Base-by-base conservation (phyloP, 306 rosid species). In the Sicyos baderoa region DNA sequence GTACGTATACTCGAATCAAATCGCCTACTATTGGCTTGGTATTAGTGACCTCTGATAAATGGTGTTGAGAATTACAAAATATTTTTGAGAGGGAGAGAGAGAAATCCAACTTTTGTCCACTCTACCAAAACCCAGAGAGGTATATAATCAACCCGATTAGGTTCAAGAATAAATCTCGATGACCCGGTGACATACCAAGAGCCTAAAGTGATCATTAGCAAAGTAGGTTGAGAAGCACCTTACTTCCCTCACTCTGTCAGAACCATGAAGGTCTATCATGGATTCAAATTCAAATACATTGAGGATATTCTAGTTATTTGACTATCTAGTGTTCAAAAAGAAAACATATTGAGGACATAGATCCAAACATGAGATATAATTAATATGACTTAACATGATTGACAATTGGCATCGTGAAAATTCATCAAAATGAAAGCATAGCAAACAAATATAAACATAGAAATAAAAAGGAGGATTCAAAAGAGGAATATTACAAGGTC, bases 401-500 rank as follows among this genome's bases (percentile, higher is more conserved):
- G n/a, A 3, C 35, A 44, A 44, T 48, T 0, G n/a, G 1, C 35
- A 44, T 19, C 54, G 14, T 66, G 23, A 66, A 45, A 48, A 15
- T 22, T 48, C 21, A 14, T 15, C 16, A 66, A 42, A 45, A 21
- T 42, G 54, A 51, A 48, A 66, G 71, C 44, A 27, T 27, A 27
- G 44, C 22, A 22, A 48, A 16, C 42, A 66, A 22, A 4, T 44
- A 66, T 14, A 66, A 23, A 47, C 9, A 52, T 7, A 10, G n/a
- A 53, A 35, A 37, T 10, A 19, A 15, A 35, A 37, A 27, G 3
- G 61, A 50, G 35, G 74, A 21, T 29, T 18, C 79, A 40, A 48
- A 35, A 51, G 59, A 15, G 80, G 77, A 48, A 82, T 76, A 93
- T 82, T 89, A 92, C 98, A 89, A 59, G 76, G 87, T 86, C 70